phyloP scores from a whole-genome alignment of 2,329 filamentous ascomycete species.

The Botryotinia globosa region DNA sequence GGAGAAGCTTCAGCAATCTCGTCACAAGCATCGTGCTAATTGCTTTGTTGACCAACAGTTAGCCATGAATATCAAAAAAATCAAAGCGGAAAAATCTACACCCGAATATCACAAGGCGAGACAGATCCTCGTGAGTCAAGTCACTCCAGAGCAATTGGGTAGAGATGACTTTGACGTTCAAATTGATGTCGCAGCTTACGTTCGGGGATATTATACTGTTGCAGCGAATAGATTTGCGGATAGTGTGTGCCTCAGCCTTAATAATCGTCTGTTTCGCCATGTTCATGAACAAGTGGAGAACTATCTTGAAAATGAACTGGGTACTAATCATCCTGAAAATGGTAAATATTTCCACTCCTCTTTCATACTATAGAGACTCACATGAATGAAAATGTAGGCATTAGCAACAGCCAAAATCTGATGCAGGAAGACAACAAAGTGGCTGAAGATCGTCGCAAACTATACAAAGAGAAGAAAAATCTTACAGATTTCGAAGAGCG shows the following conservation, averaged over 20 bases:
- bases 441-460: background rate
- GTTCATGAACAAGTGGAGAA: slow-evolving; percentile 17
- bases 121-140: no score
- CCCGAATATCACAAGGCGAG: no score
- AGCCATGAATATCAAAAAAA: no score
- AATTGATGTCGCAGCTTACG: slow-evolving; percentile 59
- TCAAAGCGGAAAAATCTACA: no score
- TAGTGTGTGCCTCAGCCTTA: slow-evolving; percentile 27
- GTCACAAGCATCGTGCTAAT: slow-evolving; percentile 50
- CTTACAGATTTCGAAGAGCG: background rate
- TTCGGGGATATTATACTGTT: slow-evolving; percentile 67
- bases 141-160: no score
- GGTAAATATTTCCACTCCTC: no score
- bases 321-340: slow-evolving; percentile 8
- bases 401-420: no score
- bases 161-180: slow-evolving; percentile 54
- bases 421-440: slow-evolving; percentile 5
- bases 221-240: slow-evolving; percentile 65
- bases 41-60: slow-evolving; percentile 36
- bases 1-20: slow-evolving; percentile 46
- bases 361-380: no score
- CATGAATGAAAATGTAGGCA: no score
- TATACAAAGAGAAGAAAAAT: background rate
- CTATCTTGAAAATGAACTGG: slow-evolving; percentile 25
- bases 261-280: slow-evolving; percentile 21